Percentiles rank a stretch among this genome's conserved stretches.
Conservation (phyloP, 2,329 filamentous ascomycete genomes). For the Neocucurbitaria cava region DNA sequence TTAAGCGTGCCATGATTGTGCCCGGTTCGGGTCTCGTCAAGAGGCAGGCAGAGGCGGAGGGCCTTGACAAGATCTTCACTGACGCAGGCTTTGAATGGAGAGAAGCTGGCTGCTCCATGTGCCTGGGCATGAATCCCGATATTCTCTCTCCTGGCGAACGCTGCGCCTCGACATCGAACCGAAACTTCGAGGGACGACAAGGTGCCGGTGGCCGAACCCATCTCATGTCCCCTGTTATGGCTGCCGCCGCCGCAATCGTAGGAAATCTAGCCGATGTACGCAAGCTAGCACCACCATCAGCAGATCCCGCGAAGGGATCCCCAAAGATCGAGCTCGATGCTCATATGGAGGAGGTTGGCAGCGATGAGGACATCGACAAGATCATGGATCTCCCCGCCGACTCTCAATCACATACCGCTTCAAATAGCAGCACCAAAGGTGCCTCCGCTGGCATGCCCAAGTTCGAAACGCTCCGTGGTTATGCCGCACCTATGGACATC, state of each 20-base stretch:
- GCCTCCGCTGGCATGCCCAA: constrained; percentile 74
- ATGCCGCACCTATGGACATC: constrained; percentile 85
- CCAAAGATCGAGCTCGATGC: constrained; percentile 66
- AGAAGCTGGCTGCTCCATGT: constrained; percentile 99
- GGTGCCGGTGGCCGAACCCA: constrained; percentile 91
- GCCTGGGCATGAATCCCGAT: constrained; percentile 98
- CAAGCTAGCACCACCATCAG: constrained; percentile 67
- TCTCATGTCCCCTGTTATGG: constrained; percentile 97
- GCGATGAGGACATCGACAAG: constrained; percentile 69
- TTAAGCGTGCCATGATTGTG: constrained; percentile 95
- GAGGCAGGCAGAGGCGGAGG: constrained; percentile 87
- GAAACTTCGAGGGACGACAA: constrained; percentile 97
- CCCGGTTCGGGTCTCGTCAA: constrained; percentile 96
- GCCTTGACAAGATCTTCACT: constrained; percentile 88
- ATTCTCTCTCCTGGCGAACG: constrained; percentile 91
- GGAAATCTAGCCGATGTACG: constrained; percentile 93
- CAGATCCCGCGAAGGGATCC: constrained; percentile 55
- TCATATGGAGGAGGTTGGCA: constrained; percentile 63
- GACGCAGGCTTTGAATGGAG: constrained; percentile 98
- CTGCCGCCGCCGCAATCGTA: constrained; percentile 85
- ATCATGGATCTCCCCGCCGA: constrained; percentile 69
- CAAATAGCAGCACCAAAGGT: constrained; percentile 53
- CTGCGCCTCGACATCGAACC: constrained; percentile 94
- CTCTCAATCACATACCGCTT: constrained; percentile 72
- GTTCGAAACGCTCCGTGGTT: constrained; percentile 83